phyloP scores from a whole-genome alignment of 805 yeast genomes.

The Pichia pseudocactophila region DNA sequence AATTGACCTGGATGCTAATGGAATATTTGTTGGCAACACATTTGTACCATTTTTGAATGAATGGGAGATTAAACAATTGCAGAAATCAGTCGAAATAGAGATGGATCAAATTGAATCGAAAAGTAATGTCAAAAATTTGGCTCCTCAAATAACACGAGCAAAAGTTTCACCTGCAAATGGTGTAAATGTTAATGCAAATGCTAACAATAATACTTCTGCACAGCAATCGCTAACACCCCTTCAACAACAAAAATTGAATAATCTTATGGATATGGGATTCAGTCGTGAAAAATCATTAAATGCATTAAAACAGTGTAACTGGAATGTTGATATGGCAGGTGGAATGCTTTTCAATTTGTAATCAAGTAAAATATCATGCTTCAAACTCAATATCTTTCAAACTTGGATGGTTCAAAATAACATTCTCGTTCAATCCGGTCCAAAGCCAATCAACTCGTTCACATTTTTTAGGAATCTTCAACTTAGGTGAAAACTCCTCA shows the following conservation, averaged over 20 bases:
- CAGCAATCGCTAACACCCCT: constrained; percentile 12
- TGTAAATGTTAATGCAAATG: not conserved
- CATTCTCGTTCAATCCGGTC: constrained; percentile 52
- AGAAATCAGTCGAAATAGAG: constrained; percentile 17
- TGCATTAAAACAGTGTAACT: constrained; percentile 60
- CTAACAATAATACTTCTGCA: constrained; percentile 9
- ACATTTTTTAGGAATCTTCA: constrained; percentile 37
- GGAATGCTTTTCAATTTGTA: constrained; percentile 45
- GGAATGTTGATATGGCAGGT: constrained; percentile 84
- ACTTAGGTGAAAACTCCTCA: constrained; percentile 63
- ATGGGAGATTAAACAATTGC: constrained; percentile 14
- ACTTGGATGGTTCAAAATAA: constrained; percentile 49
- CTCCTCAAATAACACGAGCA: too few relatives aligned
- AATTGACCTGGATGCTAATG: constrained; percentile 62
- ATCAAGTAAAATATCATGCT: not conserved
- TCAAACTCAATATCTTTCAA: constrained; percentile 23
- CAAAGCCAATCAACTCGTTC: constrained; percentile 55
- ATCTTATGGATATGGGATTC: constrained; percentile 64
- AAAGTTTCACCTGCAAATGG: too few relatives aligned
- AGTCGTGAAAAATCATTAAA: constrained; percentile 48
- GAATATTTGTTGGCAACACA: constrained; percentile 47
- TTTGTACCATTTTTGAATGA: constrained; percentile 13
- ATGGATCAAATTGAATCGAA: constrained; percentile 2
- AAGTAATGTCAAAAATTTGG: not conserved
- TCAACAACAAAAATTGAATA: constrained; percentile 26